phyloP scores from a whole-genome alignment of 2,329 filamentous ascomycete species.

The Blastomyces gilchristii region DNA sequence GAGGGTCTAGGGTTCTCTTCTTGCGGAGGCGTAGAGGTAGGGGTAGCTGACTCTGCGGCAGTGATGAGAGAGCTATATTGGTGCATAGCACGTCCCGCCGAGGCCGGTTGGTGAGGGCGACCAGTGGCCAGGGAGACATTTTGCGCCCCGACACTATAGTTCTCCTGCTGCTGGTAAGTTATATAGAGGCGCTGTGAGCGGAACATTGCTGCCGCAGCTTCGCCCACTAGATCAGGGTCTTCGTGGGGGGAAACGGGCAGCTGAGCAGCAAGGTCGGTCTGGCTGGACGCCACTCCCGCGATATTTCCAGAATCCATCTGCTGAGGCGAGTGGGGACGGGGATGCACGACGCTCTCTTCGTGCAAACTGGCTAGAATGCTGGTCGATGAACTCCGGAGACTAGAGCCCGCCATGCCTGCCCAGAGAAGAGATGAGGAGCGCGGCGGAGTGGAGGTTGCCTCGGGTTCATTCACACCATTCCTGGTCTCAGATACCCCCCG shows the following conservation, averaged over 20 bases:
- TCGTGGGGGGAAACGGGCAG: constrained; percentile 45
- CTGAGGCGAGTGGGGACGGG: constrained; percentile 1
- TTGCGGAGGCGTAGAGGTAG: background rate
- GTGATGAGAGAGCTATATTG: constrained; percentile 16
- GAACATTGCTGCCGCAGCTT: constrained; percentile 51
- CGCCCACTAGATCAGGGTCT: constrained; percentile 58
- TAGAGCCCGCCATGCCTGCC: background rate
- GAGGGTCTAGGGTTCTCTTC: background rate
- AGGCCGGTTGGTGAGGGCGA: constrained; percentile 16
- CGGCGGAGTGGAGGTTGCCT: background rate
- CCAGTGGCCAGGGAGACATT: background rate
- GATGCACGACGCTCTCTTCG: constrained; percentile 2
- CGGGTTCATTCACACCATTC: background rate
- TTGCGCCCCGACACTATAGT: constrained; percentile 21
- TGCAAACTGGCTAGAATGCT: constrained; percentile 6
- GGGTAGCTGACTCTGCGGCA: constrained; percentile 3
- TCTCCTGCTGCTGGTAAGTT: constrained; percentile 38
- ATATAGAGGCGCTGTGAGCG: constrained; percentile 45
- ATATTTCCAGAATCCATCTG: background rate
- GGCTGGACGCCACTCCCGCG: constrained; percentile 3
- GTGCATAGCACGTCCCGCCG: constrained; percentile 29
- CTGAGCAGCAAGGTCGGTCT: constrained; percentile 9
- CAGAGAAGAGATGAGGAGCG: background rate
- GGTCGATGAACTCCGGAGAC: background rate
- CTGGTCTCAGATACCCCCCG: constrained; percentile 12